Evolutionary conservation across 164 flowering plant species (phyloP).

Genomic region (Vitis cinerea): DNA sequence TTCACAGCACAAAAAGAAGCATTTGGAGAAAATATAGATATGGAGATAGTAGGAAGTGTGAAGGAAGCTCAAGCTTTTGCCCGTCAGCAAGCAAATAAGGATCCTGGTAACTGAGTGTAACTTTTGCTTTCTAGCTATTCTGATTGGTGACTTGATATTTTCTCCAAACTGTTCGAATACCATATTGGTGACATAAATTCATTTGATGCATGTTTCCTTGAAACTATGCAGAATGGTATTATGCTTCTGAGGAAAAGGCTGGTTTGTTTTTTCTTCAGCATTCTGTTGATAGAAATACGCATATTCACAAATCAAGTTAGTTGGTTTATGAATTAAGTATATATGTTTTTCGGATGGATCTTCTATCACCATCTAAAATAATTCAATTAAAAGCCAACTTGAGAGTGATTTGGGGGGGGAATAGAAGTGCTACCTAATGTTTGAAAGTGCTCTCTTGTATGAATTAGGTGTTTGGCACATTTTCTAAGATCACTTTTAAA

Average conservation of each 20-base stretch:
- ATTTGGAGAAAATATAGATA: constrained; percentile 82
- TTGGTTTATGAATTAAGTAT: neutral
- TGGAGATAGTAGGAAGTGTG: constrained; percentile 84
- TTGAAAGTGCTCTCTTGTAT: too few relatives aligned
- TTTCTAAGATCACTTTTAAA: too few relatives aligned
- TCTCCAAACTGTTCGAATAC: neutral
- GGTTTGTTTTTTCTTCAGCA: neutral
- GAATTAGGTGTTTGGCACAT: too few relatives aligned
- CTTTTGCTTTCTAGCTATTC: neutral
- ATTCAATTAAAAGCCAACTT: neutral
- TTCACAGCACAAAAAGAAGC: constrained; percentile 93
- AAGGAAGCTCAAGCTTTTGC: constrained; percentile 92
- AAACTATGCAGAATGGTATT: neutral
- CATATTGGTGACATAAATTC: neutral
- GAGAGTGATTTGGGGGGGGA: too few relatives aligned
- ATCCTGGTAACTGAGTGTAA: constrained; percentile 45
- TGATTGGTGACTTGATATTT: neutral
- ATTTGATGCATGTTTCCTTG: neutral
- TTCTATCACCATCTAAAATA: neutral
- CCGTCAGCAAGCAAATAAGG: constrained; percentile 76
- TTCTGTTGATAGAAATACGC: neutral
- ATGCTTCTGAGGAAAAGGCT: neutral
- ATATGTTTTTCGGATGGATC: neutral
- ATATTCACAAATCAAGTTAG: constrained; percentile 1
- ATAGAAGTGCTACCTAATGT: too few relatives aligned